phyloP scores from a whole-genome alignment of 2,329 filamentous ascomycete species.

The Capronia coronata region DNA sequence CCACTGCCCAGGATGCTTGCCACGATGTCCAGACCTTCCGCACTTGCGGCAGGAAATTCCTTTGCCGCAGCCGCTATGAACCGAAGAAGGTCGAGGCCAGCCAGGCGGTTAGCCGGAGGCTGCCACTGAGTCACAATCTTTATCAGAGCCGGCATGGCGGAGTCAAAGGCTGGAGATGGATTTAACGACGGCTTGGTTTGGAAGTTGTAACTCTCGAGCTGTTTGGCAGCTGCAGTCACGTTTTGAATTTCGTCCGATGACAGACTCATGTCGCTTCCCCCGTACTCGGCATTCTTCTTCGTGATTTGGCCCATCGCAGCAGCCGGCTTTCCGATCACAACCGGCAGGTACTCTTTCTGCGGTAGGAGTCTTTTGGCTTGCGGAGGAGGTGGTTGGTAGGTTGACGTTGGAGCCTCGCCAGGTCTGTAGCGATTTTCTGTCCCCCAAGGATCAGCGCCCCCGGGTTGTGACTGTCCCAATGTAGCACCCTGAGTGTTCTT shows the following conservation, averaged over 20 bases:
- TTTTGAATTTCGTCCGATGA: slow-evolving; percentile 63
- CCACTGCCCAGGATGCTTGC: slow-evolving; percentile 52
- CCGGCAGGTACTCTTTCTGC: slow-evolving; percentile 70
- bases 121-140: slow-evolving; percentile 69
- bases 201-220: slow-evolving; percentile 49
- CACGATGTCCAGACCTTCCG: slow-evolving; percentile 53
- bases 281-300: slow-evolving; percentile 65
- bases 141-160: slow-evolving; percentile 54
- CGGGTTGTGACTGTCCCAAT: slow-evolving; percentile 52
- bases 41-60: slow-evolving; percentile 56
- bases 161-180: slow-evolving; percentile 27
- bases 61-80: slow-evolving; percentile 65
- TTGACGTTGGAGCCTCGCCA: slow-evolving; percentile 50
- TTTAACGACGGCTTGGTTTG: slow-evolving; percentile 32
- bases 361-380: slow-evolving; percentile 49
- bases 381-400: slow-evolving; percentile 31
- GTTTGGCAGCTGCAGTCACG: slow-evolving; percentile 55
- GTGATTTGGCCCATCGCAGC: slow-evolving; percentile 70
- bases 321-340: slow-evolving; percentile 63
- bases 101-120: slow-evolving; percentile 69
- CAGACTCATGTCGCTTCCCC: slow-evolving; percentile 66
- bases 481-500: slow-evolving; percentile 82
- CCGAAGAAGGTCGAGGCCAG: slow-evolving; percentile 81
- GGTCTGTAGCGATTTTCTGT: slow-evolving; percentile 73
- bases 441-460: slow-evolving; percentile 66